phyloP scores from a whole-genome alignment of 495 filamentous ascomycete genomes.

The Penicillium manginii region DNA sequence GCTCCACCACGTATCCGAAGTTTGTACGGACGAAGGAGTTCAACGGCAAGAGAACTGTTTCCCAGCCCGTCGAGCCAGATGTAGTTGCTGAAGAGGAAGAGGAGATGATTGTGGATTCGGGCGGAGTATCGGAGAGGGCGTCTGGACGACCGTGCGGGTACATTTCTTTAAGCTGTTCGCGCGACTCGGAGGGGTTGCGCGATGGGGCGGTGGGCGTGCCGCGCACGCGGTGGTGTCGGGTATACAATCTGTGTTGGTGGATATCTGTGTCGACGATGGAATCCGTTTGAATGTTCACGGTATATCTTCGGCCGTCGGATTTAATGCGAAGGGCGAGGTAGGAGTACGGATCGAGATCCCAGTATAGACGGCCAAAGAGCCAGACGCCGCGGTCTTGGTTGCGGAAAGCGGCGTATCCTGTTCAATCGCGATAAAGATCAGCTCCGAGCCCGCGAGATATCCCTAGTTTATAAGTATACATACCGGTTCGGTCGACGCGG shows the following conservation, averaged over 20 bases:
- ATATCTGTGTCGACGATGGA: conserved; percentile 89
- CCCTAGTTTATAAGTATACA: conserved; percentile 28
- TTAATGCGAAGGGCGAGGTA: conserved; percentile 91
- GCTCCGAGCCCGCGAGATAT: conserved; percentile 20
- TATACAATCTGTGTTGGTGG: conserved; percentile 91
- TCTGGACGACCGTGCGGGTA: conserved; percentile 31
- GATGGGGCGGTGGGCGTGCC: conserved; percentile 10
- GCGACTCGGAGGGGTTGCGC: neutral
- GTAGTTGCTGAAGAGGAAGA: conserved; percentile 36
- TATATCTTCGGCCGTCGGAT: conserved; percentile 88
- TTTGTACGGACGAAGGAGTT: conserved; percentile 95
- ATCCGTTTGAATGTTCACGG: conserved; percentile 95
- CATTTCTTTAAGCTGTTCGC: neutral
- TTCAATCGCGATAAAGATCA: conserved; percentile 31
- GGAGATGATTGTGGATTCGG: conserved; percentile 44
- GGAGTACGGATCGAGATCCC: conserved; percentile 86
- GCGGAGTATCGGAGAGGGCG: conserved; percentile 44
- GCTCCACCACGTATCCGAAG: conserved; percentile 85
- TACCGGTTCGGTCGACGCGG: conserved; percentile 65
- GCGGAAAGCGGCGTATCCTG: conserved; percentile 89
- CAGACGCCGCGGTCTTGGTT: conserved; percentile 59
- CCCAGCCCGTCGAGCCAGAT: conserved; percentile 76
- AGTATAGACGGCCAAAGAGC: conserved; percentile 80
- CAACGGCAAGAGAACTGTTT: conserved; percentile 87
- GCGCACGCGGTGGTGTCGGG: conserved; percentile 57